Evolutionary conservation across 257 asterid species (phyloP).

Genomic region (Schizonepeta tenuifolia): DNA sequence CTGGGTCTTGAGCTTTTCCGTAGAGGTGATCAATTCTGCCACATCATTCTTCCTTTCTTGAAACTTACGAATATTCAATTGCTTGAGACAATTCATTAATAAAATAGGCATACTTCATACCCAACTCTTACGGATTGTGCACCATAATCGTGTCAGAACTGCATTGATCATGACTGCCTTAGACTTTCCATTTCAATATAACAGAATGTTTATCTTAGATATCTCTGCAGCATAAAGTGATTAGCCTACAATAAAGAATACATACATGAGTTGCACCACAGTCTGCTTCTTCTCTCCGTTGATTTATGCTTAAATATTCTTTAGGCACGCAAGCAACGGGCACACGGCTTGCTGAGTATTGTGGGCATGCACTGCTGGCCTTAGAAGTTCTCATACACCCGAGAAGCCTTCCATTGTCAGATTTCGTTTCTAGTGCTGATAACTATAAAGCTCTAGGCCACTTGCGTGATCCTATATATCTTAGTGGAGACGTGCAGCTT

Average conservation of each 20-base stretch:
- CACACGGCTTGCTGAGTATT: slow-evolving; percentile 59
- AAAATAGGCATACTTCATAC: not conserved
- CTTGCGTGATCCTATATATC: slow-evolving; percentile 31
- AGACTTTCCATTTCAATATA: not conserved
- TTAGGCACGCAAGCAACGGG: slow-evolving; percentile 67
- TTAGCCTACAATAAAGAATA: not conserved
- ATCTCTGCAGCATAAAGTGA: slow-evolving; percentile 23
- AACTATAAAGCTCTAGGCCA: slow-evolving; percentile 36
- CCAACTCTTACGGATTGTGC: not conserved
- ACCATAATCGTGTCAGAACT: not conserved
- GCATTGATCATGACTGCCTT: not conserved
- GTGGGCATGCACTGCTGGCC: slow-evolving; percentile 67
- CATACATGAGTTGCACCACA: not conserved
- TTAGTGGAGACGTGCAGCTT: slow-evolving; percentile 33
- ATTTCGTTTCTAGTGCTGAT: slow-evolving; percentile 35
- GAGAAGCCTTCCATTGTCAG: slow-evolving; percentile 60
- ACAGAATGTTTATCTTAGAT: not conserved
- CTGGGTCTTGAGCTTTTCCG: slow-evolving; percentile 68
- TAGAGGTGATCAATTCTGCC: slow-evolving; percentile 50
- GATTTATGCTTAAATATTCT: slow-evolving; percentile 19
- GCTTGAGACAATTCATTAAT: not conserved
- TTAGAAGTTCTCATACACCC: slow-evolving; percentile 84
- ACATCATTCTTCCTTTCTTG: slow-evolving; percentile 14
- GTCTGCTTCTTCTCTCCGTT: slow-evolving; percentile 13
- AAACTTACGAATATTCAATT: not conserved